Conservation (phyloP, 441 rosid species). For the Erysimum cheiri region DNA sequence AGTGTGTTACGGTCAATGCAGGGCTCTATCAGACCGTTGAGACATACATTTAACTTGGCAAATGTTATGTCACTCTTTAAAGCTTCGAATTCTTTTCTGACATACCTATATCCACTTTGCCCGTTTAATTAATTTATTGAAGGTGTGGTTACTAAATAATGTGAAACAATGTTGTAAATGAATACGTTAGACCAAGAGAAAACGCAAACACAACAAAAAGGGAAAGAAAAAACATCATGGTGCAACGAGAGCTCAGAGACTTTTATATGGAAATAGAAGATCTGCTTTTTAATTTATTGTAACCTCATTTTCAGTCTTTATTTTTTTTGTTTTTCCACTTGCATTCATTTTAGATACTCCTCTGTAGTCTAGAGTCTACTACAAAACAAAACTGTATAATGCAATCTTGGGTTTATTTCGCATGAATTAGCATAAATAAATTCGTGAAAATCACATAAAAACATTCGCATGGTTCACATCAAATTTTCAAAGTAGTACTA, state of each 20-base stretch:
- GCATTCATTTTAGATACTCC: background rate
- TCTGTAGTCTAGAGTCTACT: slow-evolving; percentile 1
- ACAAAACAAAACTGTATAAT: slow-evolving; percentile 29
- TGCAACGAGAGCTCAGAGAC: slow-evolving; percentile 20
- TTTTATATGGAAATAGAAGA: slow-evolving; percentile 23
- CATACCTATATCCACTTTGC: slow-evolving; percentile 35
- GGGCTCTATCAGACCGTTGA: slow-evolving; percentile 4
- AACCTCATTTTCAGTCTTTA: background rate
- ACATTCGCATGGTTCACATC: slow-evolving; percentile 26
- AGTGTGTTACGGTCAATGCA: slow-evolving; percentile 11
- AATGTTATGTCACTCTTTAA: slow-evolving; percentile 33
- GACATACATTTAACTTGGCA: slow-evolving; percentile 15
- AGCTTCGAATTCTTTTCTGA: slow-evolving; percentile 27
- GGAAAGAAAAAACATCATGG: slow-evolving; percentile 23
- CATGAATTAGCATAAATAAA: slow-evolving; percentile 12
- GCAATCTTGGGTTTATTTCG: slow-evolving; percentile 20
- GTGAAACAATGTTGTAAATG: slow-evolving; percentile 32
- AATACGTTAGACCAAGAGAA: background rate
- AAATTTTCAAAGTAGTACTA: slow-evolving; percentile 22
- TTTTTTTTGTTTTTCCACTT: background rate
- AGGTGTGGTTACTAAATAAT: slow-evolving; percentile 23
- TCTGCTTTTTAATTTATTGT: slow-evolving; percentile 10
- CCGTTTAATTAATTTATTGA: slow-evolving; percentile 20
- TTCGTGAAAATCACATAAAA: slow-evolving; percentile 5
- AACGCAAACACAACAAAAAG: slow-evolving; percentile 12